Base-by-base conservation (phyloP, 1,284 basidiomycete genomes). In the Heterobasidion irregulare region DNA sequence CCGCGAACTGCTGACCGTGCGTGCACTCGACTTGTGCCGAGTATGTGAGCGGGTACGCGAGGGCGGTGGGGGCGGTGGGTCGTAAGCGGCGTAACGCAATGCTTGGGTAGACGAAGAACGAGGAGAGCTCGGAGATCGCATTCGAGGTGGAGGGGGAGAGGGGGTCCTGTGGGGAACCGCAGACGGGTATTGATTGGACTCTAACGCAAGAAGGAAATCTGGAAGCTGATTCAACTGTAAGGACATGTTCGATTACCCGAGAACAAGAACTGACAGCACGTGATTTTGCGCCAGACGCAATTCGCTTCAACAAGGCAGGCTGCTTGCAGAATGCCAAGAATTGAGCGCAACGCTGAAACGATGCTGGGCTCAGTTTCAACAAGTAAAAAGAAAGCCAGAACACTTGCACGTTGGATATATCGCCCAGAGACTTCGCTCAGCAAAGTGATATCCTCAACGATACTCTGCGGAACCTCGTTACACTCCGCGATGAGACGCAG, bases 21-120 rank as follows among this genome's bases (percentile, higher is more conserved):
- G 62, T 15, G 59, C 63, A 54, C 63, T 71, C 19, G 61, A 56
- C 18, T 64, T 61, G 38, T 67, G 62, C 41, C 77, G 71, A 9
- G 82, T 67, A 38, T 78, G 76, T n/a, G 38, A 10, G 38, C 38
- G 38, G 10, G 38, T 12, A 33, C 72, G 70, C 5, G 73, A 68
- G 18, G 74, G 69, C 52, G 72, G 74, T 9, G 87, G 86, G 1
- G 79, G 63, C 26, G 26, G 26, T 26, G 26, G 26, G 41, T 82
- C 86, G 64, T 90, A 90, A 19, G 88, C 83, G 10, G 77, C 72
- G 62, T 90, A 90, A 61, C 84, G 78, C 50, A 90, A 69, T 63
- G 80, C 81, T 47, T 65, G 63, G 45, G 70, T 68, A 7, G 70
- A 65, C 13, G 70, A 66, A 60, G 47, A 50, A 59, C 47, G 12